These are phyloP conservation scores for Metarhizium humberi DNA, from an alignment of 2,329 filamentous ascomycete species.

Conservation along the genomic window DNA sequence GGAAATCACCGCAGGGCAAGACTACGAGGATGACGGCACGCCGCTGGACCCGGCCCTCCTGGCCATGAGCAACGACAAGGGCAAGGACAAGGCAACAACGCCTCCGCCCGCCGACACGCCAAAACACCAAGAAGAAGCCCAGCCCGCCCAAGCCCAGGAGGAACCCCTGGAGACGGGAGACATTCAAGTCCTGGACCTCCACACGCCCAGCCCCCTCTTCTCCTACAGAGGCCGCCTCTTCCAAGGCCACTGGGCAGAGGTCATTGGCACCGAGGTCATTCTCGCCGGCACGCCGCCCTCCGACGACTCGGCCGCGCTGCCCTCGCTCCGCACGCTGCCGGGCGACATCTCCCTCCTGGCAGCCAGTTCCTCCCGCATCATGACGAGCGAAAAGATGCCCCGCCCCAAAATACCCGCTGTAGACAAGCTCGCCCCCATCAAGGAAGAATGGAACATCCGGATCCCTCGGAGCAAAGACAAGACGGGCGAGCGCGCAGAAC, in stretches of 20 bases:
- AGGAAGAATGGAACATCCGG: slow-evolving; percentile 32
- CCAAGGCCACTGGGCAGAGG: slow-evolving; percentile 70
- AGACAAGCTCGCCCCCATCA: slow-evolving; percentile 28
- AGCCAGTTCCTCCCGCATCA: slow-evolving; percentile 55
- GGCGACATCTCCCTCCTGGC: slow-evolving; percentile 57
- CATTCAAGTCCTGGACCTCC: slow-evolving; percentile 77
- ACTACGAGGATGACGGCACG: slow-evolving; percentile 3
- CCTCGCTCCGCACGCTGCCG: slow-evolving; percentile 35
- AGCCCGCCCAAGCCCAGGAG: background rate
- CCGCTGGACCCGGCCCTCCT: slow-evolving; percentile 6
- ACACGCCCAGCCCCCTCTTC: slow-evolving; percentile 66
- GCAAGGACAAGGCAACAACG: slow-evolving; percentile 9
- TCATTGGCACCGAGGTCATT: slow-evolving; percentile 76
- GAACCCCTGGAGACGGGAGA: slow-evolving; percentile 19
- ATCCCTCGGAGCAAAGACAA: slow-evolving; percentile 36
- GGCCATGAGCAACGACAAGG: slow-evolving; percentile 6
- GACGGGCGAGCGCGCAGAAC: slow-evolving; percentile 36
- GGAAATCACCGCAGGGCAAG: background rate
- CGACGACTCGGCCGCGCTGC: slow-evolving; percentile 16
- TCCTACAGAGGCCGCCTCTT: slow-evolving; percentile 73
- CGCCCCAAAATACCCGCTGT: slow-evolving; percentile 31
- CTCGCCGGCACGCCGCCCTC: slow-evolving; percentile 42
- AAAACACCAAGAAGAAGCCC: slow-evolving; percentile 5
- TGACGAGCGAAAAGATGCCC: slow-evolving; percentile 43
- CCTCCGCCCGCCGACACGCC: background rate